Percentiles rank a stretch among this genome's conserved stretches.
Conservation (phyloP, 2,329 filamentous ascomycete genomes). For the Penicillium sp. region DNA sequence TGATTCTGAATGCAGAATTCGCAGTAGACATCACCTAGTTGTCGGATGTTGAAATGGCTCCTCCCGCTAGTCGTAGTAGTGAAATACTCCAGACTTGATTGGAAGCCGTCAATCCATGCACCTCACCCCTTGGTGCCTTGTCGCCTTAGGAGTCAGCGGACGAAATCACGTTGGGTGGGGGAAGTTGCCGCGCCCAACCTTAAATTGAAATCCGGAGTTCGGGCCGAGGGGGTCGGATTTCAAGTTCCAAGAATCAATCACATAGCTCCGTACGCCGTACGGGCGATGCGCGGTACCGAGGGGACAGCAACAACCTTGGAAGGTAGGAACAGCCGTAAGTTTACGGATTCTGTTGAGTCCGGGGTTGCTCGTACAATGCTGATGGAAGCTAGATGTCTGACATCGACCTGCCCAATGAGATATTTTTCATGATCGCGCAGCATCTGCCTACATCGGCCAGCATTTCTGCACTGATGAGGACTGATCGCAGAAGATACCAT, state of each 20-base stretch:
- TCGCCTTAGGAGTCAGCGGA: too few relatives aligned
- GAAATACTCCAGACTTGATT: too few relatives aligned
- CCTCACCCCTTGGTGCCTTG: too few relatives aligned
- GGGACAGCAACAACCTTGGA: not conserved
- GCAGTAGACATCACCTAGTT: too few relatives aligned
- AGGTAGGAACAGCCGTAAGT: not conserved
- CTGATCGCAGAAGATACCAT: not conserved
- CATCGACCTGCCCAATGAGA: not conserved
- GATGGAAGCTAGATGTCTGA: not conserved
- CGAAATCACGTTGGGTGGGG: too few relatives aligned
- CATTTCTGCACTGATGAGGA: not conserved
- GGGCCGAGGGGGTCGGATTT: not conserved
- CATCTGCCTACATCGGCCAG: not conserved
- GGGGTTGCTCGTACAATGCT: not conserved
- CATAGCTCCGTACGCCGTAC: too few relatives aligned
- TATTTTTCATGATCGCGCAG: constrained; percentile 1
- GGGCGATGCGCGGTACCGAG: not conserved
- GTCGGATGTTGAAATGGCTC: too few relatives aligned
- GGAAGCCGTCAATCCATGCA: too few relatives aligned
- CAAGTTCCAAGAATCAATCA: not conserved
- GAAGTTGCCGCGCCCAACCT: too few relatives aligned
- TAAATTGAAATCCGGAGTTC: too few relatives aligned
- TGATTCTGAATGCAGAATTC: too few relatives aligned
- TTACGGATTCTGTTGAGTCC: not conserved
- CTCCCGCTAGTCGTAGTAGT: too few relatives aligned